phyloP scores from a whole-genome alignment of 2,329 filamentous ascomycete genomes.

The Parascedosporium putredinis region DNA sequence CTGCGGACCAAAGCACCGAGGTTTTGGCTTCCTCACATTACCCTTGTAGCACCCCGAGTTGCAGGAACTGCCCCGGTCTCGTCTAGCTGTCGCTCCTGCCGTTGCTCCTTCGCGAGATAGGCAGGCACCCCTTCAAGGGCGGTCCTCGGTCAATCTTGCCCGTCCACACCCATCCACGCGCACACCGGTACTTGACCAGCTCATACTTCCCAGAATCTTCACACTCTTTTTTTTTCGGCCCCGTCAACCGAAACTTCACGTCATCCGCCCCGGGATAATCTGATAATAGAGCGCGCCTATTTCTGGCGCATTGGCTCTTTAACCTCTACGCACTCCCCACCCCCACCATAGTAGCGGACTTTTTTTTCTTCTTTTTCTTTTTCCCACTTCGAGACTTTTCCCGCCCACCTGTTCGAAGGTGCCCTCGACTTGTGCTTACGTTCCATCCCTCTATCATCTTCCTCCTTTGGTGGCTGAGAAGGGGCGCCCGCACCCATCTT shows the following conservation, averaged over 20 bases:
- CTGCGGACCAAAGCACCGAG: neutral
- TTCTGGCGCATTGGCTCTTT: conserved; percentile 6
- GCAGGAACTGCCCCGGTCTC: neutral
- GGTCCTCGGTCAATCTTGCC: conserved; percentile 5
- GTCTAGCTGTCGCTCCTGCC: too few species aligned
- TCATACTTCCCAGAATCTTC: conserved; percentile 2
- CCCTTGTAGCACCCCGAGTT: neutral
- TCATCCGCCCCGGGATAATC: conserved; percentile 8
- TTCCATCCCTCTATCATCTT: conserved; percentile 1
- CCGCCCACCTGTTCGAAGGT: conserved; percentile 10
- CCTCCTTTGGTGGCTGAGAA: conserved; percentile 1
- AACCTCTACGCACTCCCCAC: conserved; percentile 5
- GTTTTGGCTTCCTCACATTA: too few species aligned
- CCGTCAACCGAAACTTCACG: conserved; percentile 7
- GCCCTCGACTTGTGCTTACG: conserved; percentile 11
- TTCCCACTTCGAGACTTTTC: neutral
- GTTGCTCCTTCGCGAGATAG: too few species aligned
- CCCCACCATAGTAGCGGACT: conserved; percentile 3
- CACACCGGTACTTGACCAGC: conserved; percentile 7
- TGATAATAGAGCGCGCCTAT: conserved; percentile 9
- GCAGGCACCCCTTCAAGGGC: conserved; percentile 2
- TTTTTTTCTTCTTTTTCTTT: conserved; percentile 2
- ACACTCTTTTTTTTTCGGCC: conserved; percentile 6
- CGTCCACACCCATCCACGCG: conserved; percentile 1
- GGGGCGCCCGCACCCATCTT: conserved; percentile 9